These are phyloP conservation scores for Lasiodiplodia citricola DNA, from an alignment of 2,329 filamentous ascomycete species.

Conservation along the genomic window DNA sequence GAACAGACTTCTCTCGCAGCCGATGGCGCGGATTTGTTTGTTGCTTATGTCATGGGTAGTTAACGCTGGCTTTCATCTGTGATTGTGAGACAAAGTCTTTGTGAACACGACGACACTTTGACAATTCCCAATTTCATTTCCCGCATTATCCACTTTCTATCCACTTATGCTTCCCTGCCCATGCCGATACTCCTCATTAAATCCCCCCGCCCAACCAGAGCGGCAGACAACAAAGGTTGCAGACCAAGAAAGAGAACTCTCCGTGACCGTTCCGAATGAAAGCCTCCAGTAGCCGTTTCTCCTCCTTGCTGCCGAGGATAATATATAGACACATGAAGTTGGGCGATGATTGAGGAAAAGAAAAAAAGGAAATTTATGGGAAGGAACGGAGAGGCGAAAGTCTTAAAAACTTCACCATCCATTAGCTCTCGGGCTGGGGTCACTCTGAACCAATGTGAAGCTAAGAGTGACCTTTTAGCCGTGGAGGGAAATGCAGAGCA, in stretches of 20 bases:
- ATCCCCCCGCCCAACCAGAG: neutral
- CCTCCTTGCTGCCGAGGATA: neutral
- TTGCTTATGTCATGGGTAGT: too few species aligned
- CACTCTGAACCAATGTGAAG: neutral
- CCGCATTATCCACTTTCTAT: conserved; percentile 24
- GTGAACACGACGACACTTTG: neutral
- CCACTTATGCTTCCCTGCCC: neutral
- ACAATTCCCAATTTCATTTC: neutral
- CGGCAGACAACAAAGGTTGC: neutral
- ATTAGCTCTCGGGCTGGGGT: neutral
- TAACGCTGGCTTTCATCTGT: neutral
- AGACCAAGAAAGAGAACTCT: neutral
- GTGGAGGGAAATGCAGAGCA: neutral
- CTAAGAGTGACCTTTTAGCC: neutral
- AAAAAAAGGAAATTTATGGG: neutral
- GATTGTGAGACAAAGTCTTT: neutral
- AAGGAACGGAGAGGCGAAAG: neutral
- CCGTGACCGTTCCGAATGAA: neutral
- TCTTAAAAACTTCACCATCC: neutral
- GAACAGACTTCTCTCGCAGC: too few species aligned
- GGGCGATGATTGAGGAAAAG: neutral
- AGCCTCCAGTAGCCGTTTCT: neutral
- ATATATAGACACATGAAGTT: conserved; percentile 10
- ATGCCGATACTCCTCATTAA: neutral
- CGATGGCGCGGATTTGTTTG: too few species aligned